A percentile compares a stretch with the other conserved stretches of the same genome.
phyloP scores from a whole-genome alignment of 1,139 yeast species.

The Suhomyces anneliseae region DNA sequence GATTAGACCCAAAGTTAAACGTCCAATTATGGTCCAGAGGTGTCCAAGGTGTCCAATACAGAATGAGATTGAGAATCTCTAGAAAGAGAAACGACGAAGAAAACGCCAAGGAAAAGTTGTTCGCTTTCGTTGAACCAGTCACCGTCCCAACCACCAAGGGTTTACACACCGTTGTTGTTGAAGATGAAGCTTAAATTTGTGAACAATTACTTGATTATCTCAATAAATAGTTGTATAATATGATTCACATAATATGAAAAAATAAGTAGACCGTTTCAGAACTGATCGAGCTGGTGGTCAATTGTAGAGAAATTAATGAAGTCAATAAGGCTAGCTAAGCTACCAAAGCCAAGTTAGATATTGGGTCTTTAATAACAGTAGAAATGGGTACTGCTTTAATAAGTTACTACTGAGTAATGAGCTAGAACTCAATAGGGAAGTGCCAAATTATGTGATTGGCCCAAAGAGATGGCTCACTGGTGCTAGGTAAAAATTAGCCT shows the following conservation, averaged over 20 bases:
- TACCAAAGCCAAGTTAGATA: too few relatives aligned
- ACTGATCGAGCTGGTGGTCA: too few relatives aligned
- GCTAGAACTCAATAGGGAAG: too few relatives aligned
- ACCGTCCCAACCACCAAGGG: constrained; percentile 94
- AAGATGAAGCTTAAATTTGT: constrained; percentile 63
- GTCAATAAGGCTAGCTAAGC: too few relatives aligned
- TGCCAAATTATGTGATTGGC: too few relatives aligned
- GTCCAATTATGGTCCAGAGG: constrained; percentile 99
- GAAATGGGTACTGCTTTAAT: too few relatives aligned
- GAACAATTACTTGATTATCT: constrained; percentile 5
- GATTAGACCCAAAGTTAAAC: constrained; percentile 98
- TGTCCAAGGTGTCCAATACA: constrained; percentile 97
- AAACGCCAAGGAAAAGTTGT: constrained; percentile 97
- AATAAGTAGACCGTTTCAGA: neutral
- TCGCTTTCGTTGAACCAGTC: constrained; percentile 98
- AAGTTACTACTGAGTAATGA: too few relatives aligned
- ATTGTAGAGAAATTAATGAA: too few relatives aligned
- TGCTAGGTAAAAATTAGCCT: too few relatives aligned
- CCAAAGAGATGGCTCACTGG: too few relatives aligned
- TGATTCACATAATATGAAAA: constrained; percentile 11
- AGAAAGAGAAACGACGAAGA: constrained; percentile 99
- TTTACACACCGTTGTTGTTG: constrained; percentile 95
- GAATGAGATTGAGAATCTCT: constrained; percentile 98
- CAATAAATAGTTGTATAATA: constrained; percentile 13
- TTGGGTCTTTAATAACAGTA: too few relatives aligned